A percentile compares a stretch with the other conserved stretches of the same genome.
Evolutionary conservation across 768 basidiomycete species (phyloP).

Genomic region (Russula sp.): DNA sequence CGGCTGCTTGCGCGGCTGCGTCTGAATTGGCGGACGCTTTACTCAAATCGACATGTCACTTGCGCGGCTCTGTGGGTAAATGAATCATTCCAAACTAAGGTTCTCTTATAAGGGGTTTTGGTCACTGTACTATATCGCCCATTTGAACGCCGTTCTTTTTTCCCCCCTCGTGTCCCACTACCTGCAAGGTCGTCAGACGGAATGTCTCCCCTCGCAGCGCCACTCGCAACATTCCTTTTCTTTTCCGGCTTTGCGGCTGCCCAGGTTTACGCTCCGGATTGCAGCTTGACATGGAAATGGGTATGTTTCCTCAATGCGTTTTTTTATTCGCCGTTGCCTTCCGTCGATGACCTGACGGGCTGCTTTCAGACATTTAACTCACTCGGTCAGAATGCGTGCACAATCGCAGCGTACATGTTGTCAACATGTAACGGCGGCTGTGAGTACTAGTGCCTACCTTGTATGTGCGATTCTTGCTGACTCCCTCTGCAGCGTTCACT

Average conservation of each 20-base stretch:
- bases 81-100: background rate
- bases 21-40: background rate
- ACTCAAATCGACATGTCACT: background rate
- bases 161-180: background rate
- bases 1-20: too few relatives aligned
- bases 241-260: background rate
- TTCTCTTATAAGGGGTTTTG: background rate
- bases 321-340: background rate
- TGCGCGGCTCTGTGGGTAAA: background rate
- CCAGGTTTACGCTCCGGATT: conserved; percentile 16
- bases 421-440: conserved; percentile 17
- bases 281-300: conserved; percentile 6
- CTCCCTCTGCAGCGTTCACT: conserved; percentile 10
- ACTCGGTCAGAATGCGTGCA: conserved; percentile 16
- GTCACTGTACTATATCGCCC: background rate
- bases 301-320: background rate
- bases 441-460: conserved; percentile 1
- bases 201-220: background rate
- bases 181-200: background rate
- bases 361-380: conserved; percentile 12
- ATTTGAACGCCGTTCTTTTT: background rate
- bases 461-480: background rate
- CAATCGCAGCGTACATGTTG: conserved; percentile 11
- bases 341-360: background rate
- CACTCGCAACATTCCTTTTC: background rate